Conservation (phyloP, 140 eudicot species). For the Flaveria floridana region DNA sequence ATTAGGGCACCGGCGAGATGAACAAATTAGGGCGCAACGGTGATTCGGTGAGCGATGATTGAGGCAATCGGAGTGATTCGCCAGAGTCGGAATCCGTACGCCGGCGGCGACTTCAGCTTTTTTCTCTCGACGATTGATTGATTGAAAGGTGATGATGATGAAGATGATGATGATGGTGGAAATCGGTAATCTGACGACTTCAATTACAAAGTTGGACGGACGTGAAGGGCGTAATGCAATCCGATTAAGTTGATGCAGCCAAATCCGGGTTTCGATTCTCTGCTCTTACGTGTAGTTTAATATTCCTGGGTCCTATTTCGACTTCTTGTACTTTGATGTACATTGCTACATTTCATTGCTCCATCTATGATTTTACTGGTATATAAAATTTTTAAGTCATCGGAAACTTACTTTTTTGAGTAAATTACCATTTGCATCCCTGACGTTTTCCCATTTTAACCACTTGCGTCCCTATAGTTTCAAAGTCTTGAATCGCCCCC, state of each 20-base stretch:
- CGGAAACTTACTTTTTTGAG: no score
- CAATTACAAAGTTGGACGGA: constrained; percentile 47
- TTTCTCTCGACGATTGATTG: constrained; percentile 35
- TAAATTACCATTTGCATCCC: no score
- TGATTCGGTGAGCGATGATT: not conserved
- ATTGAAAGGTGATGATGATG: constrained; percentile 31
- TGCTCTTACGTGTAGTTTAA: constrained; percentile 41
- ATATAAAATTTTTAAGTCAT: no score
- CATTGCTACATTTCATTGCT: not conserved
- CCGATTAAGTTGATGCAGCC: constrained; percentile 47
- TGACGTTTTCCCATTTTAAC: no score
- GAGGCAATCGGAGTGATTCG: constrained; percentile 19
- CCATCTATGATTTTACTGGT: no score
- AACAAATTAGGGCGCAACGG: no score
- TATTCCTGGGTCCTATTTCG: constrained; percentile 33
- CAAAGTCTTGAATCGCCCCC: no score
- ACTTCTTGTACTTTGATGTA: constrained; percentile 7
- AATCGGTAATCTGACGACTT: constrained; percentile 29
- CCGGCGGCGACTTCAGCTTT: constrained; percentile 30
- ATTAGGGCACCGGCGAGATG: constrained; percentile 15
- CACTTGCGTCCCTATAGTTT: no score
- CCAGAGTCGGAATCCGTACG: constrained; percentile 16
- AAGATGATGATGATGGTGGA: not conserved
- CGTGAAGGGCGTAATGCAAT: constrained; percentile 50
- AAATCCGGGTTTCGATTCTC: constrained; percentile 74